Conservation (phyloP, 2,329 filamentous ascomycete genomes). For the Nigrospora osmanthi region DNA sequence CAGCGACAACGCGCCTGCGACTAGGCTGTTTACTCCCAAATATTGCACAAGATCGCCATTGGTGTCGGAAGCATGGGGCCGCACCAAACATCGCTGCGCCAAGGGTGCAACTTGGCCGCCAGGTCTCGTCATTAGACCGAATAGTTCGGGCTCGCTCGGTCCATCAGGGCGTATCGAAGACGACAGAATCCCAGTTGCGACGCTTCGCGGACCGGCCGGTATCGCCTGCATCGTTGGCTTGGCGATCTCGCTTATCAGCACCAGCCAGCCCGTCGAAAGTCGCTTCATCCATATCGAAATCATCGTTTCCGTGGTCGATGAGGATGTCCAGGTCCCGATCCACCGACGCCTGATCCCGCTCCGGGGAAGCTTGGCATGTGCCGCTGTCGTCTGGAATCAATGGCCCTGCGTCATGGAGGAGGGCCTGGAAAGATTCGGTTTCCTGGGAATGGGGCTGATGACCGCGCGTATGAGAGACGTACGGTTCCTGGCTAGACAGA, state of each 20-base stretch:
- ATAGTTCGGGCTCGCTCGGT: no score
- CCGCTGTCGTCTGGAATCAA: constrained; percentile 16
- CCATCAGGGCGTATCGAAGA: constrained; percentile 1
- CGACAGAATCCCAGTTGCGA: constrained; percentile 6
- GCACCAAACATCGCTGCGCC: no score
- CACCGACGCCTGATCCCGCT: constrained; percentile 12
- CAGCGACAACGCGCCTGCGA: no score
- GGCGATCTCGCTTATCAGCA: background rate
- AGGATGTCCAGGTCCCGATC: constrained; percentile 23
- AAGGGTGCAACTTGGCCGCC: no score
- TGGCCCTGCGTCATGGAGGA: constrained; percentile 39
- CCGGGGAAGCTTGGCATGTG: constrained; percentile 1
- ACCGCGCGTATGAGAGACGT: constrained; percentile 10
- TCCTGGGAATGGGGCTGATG: constrained; percentile 24
- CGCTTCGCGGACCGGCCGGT: constrained; percentile 3
- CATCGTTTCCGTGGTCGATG: constrained; percentile 14
- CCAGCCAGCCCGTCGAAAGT: constrained; percentile 1
- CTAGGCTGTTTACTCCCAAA: no score
- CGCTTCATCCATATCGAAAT: constrained; percentile 13
- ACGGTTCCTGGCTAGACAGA: constrained; percentile 2
- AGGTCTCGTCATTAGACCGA: no score
- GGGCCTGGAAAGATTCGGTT: constrained; percentile 42
- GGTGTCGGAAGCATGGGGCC: no score
- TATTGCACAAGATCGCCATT: no score
- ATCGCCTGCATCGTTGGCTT: constrained; percentile 1